phyloP scores from a whole-genome alignment of 345 rosid genomes.

The Noccaea bulbosa region DNA sequence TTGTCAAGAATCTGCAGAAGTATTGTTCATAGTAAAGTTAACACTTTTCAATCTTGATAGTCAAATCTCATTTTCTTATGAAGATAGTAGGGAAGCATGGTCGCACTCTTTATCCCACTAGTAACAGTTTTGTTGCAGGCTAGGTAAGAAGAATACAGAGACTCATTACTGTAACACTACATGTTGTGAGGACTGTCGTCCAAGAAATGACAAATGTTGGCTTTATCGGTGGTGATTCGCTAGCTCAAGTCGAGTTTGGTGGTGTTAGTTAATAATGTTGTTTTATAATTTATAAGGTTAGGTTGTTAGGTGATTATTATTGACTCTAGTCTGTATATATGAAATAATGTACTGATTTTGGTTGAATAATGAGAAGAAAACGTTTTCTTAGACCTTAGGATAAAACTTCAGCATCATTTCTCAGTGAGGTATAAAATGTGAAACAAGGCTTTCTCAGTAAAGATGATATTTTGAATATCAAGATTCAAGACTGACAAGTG shows the following conservation, averaged over 20 bases:
- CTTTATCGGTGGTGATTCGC: background rate
- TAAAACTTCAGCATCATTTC: background rate
- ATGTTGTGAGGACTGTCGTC: background rate
- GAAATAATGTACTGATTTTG: constrained; percentile 1
- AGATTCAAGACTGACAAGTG: background rate
- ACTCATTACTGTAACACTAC: background rate
- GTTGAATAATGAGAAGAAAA: background rate
- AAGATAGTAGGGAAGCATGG: too few species aligned
- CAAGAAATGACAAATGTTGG: background rate
- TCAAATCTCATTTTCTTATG: too few species aligned
- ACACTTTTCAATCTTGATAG: too few species aligned
- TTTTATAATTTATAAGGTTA: background rate
- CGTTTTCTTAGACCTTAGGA: background rate
- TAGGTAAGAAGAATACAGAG: constrained; percentile 43
- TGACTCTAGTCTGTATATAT: background rate
- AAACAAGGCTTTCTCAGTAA: background rate
- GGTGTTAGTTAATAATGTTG: background rate
- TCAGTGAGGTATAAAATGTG: constrained; percentile 51
- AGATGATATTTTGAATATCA: background rate
- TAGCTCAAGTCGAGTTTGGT: background rate
- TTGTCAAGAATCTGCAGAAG: too few species aligned
- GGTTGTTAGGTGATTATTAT: background rate
- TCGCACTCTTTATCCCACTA: constrained; percentile 26
- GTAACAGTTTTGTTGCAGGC: constrained; percentile 55
- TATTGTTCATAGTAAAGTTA: too few species aligned